Evolutionary conservation across 768 basidiomycete genomes (phyloP), one percentile per base, ranked within the genome.

Genomic region (Lactarius akahatsu): DNA sequence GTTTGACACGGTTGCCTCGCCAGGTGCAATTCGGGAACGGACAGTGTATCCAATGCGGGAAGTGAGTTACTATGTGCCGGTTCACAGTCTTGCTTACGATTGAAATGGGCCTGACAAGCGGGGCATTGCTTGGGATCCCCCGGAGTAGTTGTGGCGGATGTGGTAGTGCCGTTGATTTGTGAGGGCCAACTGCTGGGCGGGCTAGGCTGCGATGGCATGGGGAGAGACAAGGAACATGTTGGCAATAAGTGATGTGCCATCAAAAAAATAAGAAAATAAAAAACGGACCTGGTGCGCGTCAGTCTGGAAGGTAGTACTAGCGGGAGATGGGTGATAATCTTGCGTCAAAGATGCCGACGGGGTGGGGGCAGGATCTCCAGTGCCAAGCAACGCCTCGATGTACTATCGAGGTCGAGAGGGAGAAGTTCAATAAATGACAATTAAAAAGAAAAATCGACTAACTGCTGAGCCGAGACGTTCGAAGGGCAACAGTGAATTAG

Each of bases 21-120:
- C 64, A 65, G 5, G 3, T 0, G 20, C 59, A 60, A 18, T 6
- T 1, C 8, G 1, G 23, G 13, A 23, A 8, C 10, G 59, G 32
- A 2, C 64, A 65, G 2, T 9, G 34, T 5, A 65, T n/a, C 10
- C 52, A 65, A 16, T 41, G 34, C 1, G 64, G 64, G 26, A 65
- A 59, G 2, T 65, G 32, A 2, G 4, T 13, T 20, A 1, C 6
- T 6, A 56, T 8, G 10, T 65, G 64, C 4, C 56, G 18, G 1
- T 61, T 61, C 52, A 10, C 55, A 20, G 0, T 65, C 64, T 30
- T 61, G 64, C 20, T 2, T 13, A 3, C 64, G 40, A 8, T 0
- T 0, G 16, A 10, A 38, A 7, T 2, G 0, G 18, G 2, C 4
- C 8, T 0, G 1, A 4, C 64, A 65, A 20, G 8, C 30, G 7